These are phyloP conservation scores for Psilocybe cubensis DNA, from an alignment of 768 basidiomycete species.

Conservation along the genomic window DNA sequence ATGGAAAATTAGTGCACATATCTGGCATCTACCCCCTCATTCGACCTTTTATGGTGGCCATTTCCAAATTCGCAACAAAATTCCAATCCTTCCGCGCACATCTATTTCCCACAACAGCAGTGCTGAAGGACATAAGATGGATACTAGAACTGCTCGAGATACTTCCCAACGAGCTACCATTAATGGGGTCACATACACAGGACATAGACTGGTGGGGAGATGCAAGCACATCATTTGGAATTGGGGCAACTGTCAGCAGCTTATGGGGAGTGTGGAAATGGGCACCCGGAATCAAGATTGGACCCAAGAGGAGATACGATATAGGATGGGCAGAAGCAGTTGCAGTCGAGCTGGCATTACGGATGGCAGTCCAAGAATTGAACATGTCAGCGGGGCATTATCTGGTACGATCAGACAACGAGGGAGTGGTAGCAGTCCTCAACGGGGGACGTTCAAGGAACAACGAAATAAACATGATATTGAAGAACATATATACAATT, in stretches of 20 bases:
- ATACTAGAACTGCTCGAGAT: conserved; percentile 22
- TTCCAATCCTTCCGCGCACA: conserved; percentile 18
- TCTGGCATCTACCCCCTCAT: conserved; percentile 30
- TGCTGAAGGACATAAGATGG: conserved; percentile 34
- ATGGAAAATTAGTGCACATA: conserved; percentile 40
- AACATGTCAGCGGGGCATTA: conserved; percentile 15
- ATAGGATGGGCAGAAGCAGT: conserved; percentile 35
- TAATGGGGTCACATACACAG: conserved; percentile 2
- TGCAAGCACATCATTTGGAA: conserved; percentile 41
- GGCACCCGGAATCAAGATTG: conserved; percentile 11
- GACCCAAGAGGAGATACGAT: conserved; percentile 12
- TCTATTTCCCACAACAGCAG: background rate
- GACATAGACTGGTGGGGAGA: conserved; percentile 35
- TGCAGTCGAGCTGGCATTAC: conserved; percentile 28
- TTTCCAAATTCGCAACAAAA: conserved; percentile 27
- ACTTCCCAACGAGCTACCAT: conserved; percentile 12
- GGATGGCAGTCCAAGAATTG: conserved; percentile 6
- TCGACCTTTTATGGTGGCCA: conserved; percentile 27
- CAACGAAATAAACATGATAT: conserved; percentile 16
- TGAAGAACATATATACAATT: conserved; percentile 11
- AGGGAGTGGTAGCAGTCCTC: conserved; percentile 34
- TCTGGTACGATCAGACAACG: conserved; percentile 37
- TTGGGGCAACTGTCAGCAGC: conserved; percentile 33
- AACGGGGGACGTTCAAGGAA: conserved; percentile 21
- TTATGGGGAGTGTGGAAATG: conserved; percentile 35